Evolutionary conservation across 1,284 basidiomycete genomes (phyloP).

Genomic region (Cutaneotrichosporon sp.): DNA sequence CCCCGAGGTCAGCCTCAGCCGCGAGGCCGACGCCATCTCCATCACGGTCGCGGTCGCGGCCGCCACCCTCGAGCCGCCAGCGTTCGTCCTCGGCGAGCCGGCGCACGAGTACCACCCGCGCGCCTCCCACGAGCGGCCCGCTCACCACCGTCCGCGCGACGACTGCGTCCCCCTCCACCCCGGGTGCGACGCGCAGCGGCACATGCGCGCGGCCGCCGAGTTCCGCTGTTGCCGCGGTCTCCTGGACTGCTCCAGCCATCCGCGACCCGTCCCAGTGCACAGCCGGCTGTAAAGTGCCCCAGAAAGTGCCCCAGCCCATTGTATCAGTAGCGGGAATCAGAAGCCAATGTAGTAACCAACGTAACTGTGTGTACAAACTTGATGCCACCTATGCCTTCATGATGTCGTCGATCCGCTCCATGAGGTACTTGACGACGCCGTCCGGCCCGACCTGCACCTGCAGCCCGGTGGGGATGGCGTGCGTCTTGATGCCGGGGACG

Average conservation of each 20-base stretch:
- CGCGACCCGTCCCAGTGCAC: no score
- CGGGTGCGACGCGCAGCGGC: no score
- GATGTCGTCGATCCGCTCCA: constrained; percentile 48
- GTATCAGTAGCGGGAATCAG: background rate
- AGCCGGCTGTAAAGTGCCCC: no score
- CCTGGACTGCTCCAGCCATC: no score
- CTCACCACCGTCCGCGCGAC: no score
- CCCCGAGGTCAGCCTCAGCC: background rate
- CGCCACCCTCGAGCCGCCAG: background rate
- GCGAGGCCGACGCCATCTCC: background rate
- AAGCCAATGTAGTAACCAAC: background rate
- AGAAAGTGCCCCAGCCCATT: no score
- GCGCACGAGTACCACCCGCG: no score
- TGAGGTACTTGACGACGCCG: constrained; percentile 46
- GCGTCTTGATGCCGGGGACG: constrained; percentile 49
- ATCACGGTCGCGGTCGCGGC: background rate
- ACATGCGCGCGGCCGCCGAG: no score
- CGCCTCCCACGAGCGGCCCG: no score
- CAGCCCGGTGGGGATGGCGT: constrained; percentile 49
- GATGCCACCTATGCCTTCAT: constrained; percentile 26
- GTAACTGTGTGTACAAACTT: background rate
- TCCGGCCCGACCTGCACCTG: constrained; percentile 49
- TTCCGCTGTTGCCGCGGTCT: no score
- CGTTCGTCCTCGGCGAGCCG: background rate
- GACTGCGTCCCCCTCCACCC: no score